phyloP scores from a whole-genome alignment of 108 stramenopile genomes.

The Cyclotella kingstonii region DNA sequence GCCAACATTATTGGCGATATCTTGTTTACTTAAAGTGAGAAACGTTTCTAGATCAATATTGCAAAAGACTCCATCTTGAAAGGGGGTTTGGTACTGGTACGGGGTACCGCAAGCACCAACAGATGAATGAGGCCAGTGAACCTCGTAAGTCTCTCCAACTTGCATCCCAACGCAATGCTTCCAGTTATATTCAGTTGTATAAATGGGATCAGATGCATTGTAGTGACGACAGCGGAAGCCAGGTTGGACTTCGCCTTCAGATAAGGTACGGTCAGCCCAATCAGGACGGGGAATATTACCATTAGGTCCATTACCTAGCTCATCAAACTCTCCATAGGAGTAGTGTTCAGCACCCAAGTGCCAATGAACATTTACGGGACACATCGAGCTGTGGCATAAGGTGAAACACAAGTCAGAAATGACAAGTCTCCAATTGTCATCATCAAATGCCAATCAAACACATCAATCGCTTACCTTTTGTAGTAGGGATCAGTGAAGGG shows the following conservation, averaged over 20 bases:
- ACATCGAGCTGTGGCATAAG: constrained; percentile 41
- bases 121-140: constrained; percentile 53
- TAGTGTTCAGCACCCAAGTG: constrained; percentile 75
- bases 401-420: no score
- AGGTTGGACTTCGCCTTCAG: constrained; percentile 14
- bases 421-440: no score
- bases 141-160: constrained; percentile 50
- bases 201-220: constrained; percentile 22
- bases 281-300: constrained; percentile 23
- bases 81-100: constrained; percentile 51
- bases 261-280: constrained; percentile 17
- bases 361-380: constrained; percentile 78
- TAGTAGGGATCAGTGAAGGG: no score
- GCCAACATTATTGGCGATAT: constrained; percentile 25
- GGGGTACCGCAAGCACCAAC: constrained; percentile 43
- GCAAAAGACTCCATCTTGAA: constrained; percentile 58
- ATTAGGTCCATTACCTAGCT: constrained; percentile 45
- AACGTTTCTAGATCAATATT: constrained; percentile 15
- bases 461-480: no score
- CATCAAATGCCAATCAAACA: no score
- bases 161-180: constrained; percentile 46
- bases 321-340: constrained; percentile 60
- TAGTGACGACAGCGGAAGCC: constrained; percentile 43
- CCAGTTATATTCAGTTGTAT: constrained; percentile 38
- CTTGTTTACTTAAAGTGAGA: background rate